phyloP scores from a whole-genome alignment of 192 early-diverging fungal species.

The Mortierella claussenii region DNA sequence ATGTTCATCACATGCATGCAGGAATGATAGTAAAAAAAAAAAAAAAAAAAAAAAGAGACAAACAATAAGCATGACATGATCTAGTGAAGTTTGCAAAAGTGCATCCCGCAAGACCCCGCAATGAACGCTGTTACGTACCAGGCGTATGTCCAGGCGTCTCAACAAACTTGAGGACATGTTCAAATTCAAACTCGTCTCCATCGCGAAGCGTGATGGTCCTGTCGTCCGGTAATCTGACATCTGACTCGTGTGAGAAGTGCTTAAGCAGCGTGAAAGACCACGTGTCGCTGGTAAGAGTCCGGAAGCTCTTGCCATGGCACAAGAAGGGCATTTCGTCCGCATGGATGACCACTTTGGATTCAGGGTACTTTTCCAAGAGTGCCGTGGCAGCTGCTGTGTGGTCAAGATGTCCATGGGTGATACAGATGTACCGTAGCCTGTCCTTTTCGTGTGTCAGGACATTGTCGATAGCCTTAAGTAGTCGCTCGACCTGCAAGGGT shows the following conservation, averaged over 20 bases:
- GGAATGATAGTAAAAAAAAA: conserved; percentile 12
- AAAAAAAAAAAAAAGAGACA: not conserved
- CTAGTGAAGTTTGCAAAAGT: not conserved
- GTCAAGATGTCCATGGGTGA: conserved; percentile 53
- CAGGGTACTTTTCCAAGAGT: conserved; percentile 45
- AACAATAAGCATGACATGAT: not conserved
- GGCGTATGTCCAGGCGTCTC: conserved; percentile 47
- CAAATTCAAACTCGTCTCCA: conserved; percentile 53
- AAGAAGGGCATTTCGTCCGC: conserved; percentile 45
- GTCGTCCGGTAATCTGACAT: conserved; percentile 31
- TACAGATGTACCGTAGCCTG: conserved; percentile 42
- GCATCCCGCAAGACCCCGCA: not conserved
- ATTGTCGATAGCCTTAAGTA: conserved; percentile 34
- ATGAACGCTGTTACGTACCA: conserved; percentile 18
- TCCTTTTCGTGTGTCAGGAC: conserved; percentile 40
- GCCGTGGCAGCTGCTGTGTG: conserved; percentile 43
- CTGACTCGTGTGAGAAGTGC: conserved; percentile 40
- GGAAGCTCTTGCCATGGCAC: conserved; percentile 32
- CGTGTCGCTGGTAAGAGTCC: conserved; percentile 22
- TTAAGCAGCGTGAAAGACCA: conserved; percentile 40
- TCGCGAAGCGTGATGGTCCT: conserved; percentile 24
- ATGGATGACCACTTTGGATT: conserved; percentile 44
- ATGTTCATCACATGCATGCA: not conserved
- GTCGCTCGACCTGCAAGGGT: conserved; percentile 25
- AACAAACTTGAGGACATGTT: conserved; percentile 47